phyloP scores from a whole-genome alignment of 108 stramenopile genomes.

The Schizochytrium sp. region DNA sequence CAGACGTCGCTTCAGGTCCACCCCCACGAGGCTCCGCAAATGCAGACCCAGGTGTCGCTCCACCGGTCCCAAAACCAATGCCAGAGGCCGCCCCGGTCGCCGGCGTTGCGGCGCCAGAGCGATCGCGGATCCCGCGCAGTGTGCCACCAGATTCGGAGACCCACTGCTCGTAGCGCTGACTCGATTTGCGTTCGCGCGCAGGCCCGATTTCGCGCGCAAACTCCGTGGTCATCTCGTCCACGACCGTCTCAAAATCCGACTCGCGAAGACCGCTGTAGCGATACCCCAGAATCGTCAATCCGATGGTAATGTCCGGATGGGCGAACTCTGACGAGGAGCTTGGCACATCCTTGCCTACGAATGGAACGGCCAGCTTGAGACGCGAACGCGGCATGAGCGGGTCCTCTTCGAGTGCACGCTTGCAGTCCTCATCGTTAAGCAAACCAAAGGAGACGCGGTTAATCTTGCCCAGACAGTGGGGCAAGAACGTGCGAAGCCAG shows the following conservation, averaged over 20 bases:
- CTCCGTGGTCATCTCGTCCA: background rate
- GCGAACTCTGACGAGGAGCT: constrained; percentile 28
- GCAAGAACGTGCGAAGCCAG: constrained; percentile 28
- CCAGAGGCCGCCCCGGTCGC: background rate
- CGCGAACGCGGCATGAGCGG: constrained; percentile 2
- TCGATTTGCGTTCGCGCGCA: background rate
- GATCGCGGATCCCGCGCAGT: background rate
- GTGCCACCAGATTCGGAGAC: background rate
- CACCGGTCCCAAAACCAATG: background rate
- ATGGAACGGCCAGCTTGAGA: constrained; percentile 28
- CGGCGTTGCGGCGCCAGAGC: background rate
- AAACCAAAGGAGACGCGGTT: constrained; percentile 36
- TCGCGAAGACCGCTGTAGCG: constrained; percentile 20
- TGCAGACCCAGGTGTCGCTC: no score
- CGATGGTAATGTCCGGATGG: constrained; percentile 35
- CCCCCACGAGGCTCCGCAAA: no score
- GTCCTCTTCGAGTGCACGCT: background rate
- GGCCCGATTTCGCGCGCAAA: constrained; percentile 5
- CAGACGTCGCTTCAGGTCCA: no score
- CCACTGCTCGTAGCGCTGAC: background rate
- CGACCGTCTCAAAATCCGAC: background rate
- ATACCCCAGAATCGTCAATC: constrained; percentile 29
- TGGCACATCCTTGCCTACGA: constrained; percentile 37
- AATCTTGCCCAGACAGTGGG: constrained; percentile 28
- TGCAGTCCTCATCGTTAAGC: constrained; percentile 13